These are phyloP conservation scores for Ophiostoma australiae DNA, from an alignment of 2,329 filamentous ascomycete genomes.

Conservation along the genomic window DNA sequence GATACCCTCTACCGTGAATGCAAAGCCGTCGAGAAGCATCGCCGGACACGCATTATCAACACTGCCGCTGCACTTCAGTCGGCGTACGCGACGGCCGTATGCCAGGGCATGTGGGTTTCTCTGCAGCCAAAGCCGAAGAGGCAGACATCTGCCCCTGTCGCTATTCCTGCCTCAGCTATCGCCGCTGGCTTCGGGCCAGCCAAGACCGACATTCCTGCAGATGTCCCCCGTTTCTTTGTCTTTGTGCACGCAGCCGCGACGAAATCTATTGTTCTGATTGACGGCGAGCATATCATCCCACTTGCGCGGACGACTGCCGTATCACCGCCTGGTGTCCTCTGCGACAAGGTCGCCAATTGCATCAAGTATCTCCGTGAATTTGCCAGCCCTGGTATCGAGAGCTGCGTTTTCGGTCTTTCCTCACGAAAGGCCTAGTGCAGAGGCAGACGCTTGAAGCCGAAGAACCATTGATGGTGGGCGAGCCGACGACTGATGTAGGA, in stretches of 20 bases:
- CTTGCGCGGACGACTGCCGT: not conserved
- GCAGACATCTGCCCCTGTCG: not conserved
- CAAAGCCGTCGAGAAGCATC: not conserved
- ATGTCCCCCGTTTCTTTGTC: not conserved
- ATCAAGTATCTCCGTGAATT: constrained; percentile 2
- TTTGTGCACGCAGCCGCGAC: not conserved
- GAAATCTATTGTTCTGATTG: not conserved
- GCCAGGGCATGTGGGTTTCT: not conserved
- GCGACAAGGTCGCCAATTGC: not conserved
- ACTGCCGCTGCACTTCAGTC: not conserved
- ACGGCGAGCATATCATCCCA: constrained; percentile 3
- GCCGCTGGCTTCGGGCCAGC: not conserved
- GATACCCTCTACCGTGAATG: not conserved
- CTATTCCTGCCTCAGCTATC: not conserved
- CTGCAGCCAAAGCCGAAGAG: constrained; percentile 1
- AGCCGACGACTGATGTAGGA: not conserved
- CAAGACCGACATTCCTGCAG: not conserved
- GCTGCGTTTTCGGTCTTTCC: constrained; percentile 1
- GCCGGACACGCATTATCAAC: constrained; percentile 7
- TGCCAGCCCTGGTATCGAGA: constrained; percentile 1
- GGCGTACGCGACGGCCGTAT: not conserved
- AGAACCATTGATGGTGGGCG: not conserved
- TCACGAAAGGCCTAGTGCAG: not conserved
- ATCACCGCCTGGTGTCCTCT: not conserved
- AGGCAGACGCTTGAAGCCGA: not conserved